These are phyloP conservation scores for Penicillium sp. DNA, from an alignment of 2,329 filamentous ascomycete species.

Conservation along the genomic window DNA sequence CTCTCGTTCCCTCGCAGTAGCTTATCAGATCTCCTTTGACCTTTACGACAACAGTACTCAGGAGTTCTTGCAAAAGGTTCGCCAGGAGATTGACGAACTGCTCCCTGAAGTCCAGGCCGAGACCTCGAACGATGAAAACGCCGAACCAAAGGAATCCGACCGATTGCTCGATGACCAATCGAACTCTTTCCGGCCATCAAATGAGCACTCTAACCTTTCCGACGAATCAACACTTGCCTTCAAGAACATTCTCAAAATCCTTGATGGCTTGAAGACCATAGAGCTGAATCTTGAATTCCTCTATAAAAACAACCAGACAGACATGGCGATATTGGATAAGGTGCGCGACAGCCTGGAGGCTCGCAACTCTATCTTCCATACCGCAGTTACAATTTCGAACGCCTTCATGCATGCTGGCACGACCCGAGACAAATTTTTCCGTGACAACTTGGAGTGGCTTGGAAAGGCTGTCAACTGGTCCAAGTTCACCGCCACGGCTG, in stretches of 20 bases:
- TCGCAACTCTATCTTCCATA: constrained; percentile 97
- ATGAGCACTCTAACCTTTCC: constrained; percentile 38
- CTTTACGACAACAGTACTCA: constrained; percentile 98
- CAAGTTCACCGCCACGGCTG: constrained; percentile 96
- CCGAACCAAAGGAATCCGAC: constrained; percentile 53
- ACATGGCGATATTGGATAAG: constrained; percentile 89
- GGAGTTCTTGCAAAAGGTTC: constrained; percentile 87
- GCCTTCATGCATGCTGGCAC: constrained; percentile 99
- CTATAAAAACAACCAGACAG: constrained; percentile 89
- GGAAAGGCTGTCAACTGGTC: constrained; percentile 99
- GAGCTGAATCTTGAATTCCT: constrained; percentile 94
- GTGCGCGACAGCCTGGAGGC: constrained; percentile 92
- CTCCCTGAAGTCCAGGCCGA: constrained; percentile 38
- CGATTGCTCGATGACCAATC: constrained; percentile 50
- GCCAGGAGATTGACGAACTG: constrained; percentile 65
- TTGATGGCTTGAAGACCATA: constrained; percentile 89
- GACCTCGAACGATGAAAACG: constrained; percentile 44
- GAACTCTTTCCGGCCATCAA: constrained; percentile 34
- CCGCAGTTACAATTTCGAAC: constrained; percentile 92
- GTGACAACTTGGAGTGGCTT: constrained; percentile 95
- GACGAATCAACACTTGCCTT: constrained; percentile 51
- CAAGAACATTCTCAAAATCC: constrained; percentile 54
- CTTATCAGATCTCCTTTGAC: constrained; percentile 97
- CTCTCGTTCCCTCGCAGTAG: constrained; percentile 70
- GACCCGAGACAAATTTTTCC: constrained; percentile 96